A percentile compares a stretch with the other conserved stretches of the same genome.
Conservation (phyloP, 2,329 filamentous ascomycete genomes). For the Trichoderma aggressivum region DNA sequence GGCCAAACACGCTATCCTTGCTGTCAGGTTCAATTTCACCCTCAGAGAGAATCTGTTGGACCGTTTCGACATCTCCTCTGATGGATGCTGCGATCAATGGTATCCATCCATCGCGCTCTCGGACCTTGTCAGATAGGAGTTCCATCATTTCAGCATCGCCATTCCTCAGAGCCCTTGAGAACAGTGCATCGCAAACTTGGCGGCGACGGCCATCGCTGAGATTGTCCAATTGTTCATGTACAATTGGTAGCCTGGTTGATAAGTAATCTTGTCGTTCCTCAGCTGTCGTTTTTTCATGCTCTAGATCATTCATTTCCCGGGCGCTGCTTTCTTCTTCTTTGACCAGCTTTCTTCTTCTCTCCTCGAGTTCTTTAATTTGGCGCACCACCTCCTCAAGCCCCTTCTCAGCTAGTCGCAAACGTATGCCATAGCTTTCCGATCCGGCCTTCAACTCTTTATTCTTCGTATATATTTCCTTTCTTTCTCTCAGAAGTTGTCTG, state of each 20-base stretch:
- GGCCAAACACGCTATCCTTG: background rate
- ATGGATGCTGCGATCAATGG: background rate
- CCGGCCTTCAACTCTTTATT: background rate
- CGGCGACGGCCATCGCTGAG: background rate
- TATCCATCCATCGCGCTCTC: too few species aligned
- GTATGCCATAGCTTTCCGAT: background rate
- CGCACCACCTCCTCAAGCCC: background rate
- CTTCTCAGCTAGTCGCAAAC: background rate
- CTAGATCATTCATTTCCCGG: background rate
- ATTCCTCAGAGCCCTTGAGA: background rate
- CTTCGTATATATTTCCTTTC: background rate
- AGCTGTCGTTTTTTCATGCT: accelerated
- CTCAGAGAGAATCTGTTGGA: background rate
- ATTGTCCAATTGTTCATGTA: background rate
- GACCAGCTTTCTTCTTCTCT: background rate
- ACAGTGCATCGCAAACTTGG: background rate
- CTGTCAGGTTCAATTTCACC: background rate
- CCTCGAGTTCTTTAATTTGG: background rate
- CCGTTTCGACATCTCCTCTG: background rate
- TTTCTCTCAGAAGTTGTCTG: background rate
- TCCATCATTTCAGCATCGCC: background rate
- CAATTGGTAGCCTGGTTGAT: background rate
- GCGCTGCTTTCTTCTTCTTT: background rate
- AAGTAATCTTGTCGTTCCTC: background rate
- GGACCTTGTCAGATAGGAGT: too few species aligned